Base-by-base conservation (phyloP, 2,329 filamentous ascomycete species). In the Neonectria sp. region DNA sequence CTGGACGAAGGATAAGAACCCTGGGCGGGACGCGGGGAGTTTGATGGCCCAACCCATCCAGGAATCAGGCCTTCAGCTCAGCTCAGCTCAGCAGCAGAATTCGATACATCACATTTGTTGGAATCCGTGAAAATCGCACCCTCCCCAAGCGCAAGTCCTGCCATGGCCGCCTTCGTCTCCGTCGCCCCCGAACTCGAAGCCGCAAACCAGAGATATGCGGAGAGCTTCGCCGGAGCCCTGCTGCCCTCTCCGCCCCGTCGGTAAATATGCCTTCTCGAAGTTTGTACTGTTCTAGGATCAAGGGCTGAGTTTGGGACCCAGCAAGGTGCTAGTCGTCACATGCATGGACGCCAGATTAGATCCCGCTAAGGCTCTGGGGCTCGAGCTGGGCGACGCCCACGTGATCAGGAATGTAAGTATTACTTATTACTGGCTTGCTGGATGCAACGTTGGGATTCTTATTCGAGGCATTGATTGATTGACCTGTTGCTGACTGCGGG, bases 271-370 rank as follows among this genome's bases (percentile, higher is more conserved):
- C 55, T 33, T 51, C 43, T 51, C 45, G 40, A 35, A 55, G n/a
- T 57, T 49, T 45, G 37, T 45, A 27, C 48, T 45, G 17, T 27
- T 24, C 67, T 21, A 55, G 63, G 64, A 69, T 74, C 65, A 57
- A 58, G 64, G 61, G 25, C 61, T 69, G 74, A 67, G 37, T 40
- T 62, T 25, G 21, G 43, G 25, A 37, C 49, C 17, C 55, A 81
- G 80, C 60, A 81, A 81, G 49, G 77, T 81, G 7, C 72, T 74
- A 6, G 71, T 79, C 31, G 86, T 95, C 51, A 93, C 92, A 0
- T 96, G 93, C 81, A 96, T 96, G 93, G 93, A 96, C 76, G 92
- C 93, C 6, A 89, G 93, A 58, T 83, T 91, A 73, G 86, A 95
- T 75, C 90, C 93, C 0, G 86, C 89, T 3, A 83, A 87, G 13